A percentile compares a stretch with the other conserved stretches of the same genome.
phyloP scores from a whole-genome alignment of 75 land plant genomes.

The Pseudotsuga menziesii region DNA sequence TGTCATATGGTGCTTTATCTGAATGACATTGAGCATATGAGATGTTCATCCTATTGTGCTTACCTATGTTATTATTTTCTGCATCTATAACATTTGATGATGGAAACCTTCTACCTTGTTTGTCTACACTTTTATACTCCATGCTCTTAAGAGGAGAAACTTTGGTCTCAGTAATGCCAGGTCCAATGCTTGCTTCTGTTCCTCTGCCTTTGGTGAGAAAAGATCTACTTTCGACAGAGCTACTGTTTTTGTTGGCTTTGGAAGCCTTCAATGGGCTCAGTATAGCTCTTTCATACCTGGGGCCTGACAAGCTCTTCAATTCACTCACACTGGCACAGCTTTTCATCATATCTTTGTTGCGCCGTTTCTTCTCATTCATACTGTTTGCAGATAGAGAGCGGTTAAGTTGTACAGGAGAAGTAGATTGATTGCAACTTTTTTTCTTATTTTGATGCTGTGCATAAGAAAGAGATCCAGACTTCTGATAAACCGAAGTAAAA shows the following conservation, averaged over 20 bases:
- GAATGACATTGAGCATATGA: too few species aligned
- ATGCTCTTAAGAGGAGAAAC: too few species aligned
- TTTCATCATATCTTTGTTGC: constrained; percentile 53
- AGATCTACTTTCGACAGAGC: constrained; percentile 42
- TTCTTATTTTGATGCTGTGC: constrained; percentile 1
- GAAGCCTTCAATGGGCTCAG: constrained; percentile 18
- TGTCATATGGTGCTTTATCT: too few species aligned
- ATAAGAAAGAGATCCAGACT: background rate
- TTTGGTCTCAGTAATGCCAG: too few species aligned
- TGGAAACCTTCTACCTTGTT: too few species aligned
- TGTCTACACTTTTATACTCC: too few species aligned
- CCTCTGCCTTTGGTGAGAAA: constrained; percentile 76
- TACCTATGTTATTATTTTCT: too few species aligned
- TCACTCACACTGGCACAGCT: constrained; percentile 43
- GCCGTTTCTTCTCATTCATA: constrained; percentile 43
- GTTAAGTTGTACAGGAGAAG: constrained; percentile 22
- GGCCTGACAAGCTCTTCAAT: constrained; percentile 20
- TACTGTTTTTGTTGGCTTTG: constrained; percentile 32
- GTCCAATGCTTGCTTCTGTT: constrained; percentile 32
- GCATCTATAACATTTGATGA: too few species aligned
- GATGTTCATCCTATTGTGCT: too few species aligned
- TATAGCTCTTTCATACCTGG: background rate
- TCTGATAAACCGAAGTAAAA: constrained; percentile 20
- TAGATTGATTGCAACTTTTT: constrained; percentile 48
- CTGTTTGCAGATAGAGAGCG: constrained; percentile 1